These are phyloP conservation scores for Chaetomium cochliodes DNA, from an alignment of 495 filamentous ascomycete genomes.

Conservation along the genomic window DNA sequence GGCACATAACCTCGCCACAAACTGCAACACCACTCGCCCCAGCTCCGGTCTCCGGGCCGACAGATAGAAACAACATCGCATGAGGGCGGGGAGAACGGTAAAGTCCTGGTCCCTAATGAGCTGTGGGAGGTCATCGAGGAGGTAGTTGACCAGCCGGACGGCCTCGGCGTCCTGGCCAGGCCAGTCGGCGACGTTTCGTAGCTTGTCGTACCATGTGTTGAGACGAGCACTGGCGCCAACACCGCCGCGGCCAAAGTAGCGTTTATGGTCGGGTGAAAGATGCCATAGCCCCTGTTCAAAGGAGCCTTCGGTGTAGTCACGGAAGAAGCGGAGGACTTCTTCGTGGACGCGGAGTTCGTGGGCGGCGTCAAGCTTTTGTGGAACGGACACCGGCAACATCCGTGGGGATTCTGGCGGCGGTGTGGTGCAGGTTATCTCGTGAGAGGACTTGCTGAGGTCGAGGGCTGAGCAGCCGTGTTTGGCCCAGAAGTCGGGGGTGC, in stretches of 20 bases:
- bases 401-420: conserved; percentile 34
- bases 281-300: conserved; percentile 35
- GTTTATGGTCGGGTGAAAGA: conserved; percentile 18
- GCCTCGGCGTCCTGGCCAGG: conserved; percentile 19
- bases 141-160: conserved; percentile 24
- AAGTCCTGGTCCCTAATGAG: conserved; percentile 28
- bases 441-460: conserved; percentile 25
- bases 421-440: conserved; percentile 37
- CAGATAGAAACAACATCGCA: conserved; percentile 23
- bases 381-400: conserved; percentile 20
- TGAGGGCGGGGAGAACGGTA: conserved; percentile 21
- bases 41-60: conserved; percentile 13
- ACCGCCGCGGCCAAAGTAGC: conserved; percentile 25
- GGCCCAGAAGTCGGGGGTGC: conserved; percentile 26
- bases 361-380: conserved; percentile 33
- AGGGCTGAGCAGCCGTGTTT: conserved; percentile 32
- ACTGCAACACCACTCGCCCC: conserved; percentile 16
- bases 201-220: conserved; percentile 23
- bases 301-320: conserved; percentile 34
- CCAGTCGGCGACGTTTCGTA: conserved; percentile 23
- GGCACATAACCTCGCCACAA: conserved; percentile 24
- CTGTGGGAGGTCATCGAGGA: conserved; percentile 24
- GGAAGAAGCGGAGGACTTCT: conserved; percentile 38
- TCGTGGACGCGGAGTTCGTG: conserved; percentile 32
- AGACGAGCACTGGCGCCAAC: conserved; percentile 15